phyloP scores from a whole-genome alignment of 495 filamentous ascomycete genomes.

The Cryomyces antarcticus region DNA sequence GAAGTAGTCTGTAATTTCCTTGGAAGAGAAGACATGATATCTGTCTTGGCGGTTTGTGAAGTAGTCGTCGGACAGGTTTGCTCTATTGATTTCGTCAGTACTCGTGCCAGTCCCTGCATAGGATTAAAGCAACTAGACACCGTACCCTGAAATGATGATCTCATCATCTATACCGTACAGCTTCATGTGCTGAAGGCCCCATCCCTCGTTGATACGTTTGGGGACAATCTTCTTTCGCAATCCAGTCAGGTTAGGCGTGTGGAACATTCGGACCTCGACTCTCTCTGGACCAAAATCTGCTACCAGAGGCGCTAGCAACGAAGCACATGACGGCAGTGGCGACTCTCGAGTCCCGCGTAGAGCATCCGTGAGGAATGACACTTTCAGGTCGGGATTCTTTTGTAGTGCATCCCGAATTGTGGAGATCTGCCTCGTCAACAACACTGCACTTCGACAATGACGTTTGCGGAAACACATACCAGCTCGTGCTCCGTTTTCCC shows the following conservation, averaged over 20 bases:
- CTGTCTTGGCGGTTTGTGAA: constrained; percentile 91
- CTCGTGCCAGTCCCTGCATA: neutral
- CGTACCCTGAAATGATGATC: constrained; percentile 77
- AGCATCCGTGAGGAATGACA: constrained; percentile 87
- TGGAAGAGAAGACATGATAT: constrained; percentile 77
- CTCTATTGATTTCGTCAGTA: constrained; percentile 23
- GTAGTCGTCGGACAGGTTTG: constrained; percentile 85
- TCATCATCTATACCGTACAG: constrained; percentile 93
- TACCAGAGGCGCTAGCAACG: constrained; percentile 63
- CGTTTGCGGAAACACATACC: constrained; percentile 20
- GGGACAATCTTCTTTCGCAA: constrained; percentile 66
- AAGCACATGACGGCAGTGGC: constrained; percentile 74
- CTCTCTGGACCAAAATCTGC: constrained; percentile 63
- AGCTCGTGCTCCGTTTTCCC: constrained; percentile 86
- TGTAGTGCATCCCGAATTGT: constrained; percentile 57
- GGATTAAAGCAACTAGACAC: neutral
- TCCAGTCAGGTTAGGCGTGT: constrained; percentile 89
- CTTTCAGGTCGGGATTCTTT: constrained; percentile 51
- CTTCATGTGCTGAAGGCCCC: constrained; percentile 99
- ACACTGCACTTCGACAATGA: neutral
- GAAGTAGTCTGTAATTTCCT: constrained; percentile 66
- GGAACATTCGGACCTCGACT: constrained; percentile 93
- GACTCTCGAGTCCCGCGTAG: constrained; percentile 82
- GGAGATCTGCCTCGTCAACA: constrained; percentile 31
- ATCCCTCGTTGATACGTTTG: constrained; percentile 86